Conservation (phyloP, 805 yeast genomes). For the Metschnikowia cubensis region DNA sequence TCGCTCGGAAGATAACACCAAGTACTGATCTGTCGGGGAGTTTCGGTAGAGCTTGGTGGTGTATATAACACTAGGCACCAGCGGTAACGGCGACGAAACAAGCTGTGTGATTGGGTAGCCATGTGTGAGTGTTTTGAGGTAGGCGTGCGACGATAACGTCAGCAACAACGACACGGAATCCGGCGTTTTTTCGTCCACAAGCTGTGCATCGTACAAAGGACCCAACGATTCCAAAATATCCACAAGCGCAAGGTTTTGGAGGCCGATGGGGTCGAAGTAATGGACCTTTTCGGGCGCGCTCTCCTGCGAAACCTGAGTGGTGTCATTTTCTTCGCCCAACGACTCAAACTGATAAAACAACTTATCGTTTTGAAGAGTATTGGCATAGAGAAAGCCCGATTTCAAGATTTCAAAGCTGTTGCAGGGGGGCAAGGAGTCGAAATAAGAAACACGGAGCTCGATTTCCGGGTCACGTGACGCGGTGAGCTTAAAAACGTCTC, state of each 20-base stretch:
- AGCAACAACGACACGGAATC: slow-evolving; percentile 12
- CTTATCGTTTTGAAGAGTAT: slow-evolving; percentile 60
- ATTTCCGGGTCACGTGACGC: slow-evolving; percentile 47
- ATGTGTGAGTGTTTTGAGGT: slow-evolving; percentile 46
- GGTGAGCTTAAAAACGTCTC: slow-evolving; percentile 65
- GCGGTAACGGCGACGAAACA: slow-evolving; percentile 75
- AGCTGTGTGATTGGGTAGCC: slow-evolving; percentile 60
- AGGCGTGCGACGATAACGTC: slow-evolving; percentile 38
- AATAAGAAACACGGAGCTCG: slow-evolving; percentile 48
- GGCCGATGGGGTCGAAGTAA: slow-evolving; percentile 28
- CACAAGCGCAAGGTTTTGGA: slow-evolving; percentile 57
- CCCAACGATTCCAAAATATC: slow-evolving; percentile 47
- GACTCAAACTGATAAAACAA: slow-evolving; percentile 73
- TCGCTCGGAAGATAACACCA: slow-evolving; percentile 56
- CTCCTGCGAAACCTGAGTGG: slow-evolving; percentile 10
- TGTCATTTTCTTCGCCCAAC: slow-evolving; percentile 55
- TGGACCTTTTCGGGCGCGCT: background rate
- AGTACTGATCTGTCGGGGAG: slow-evolving; percentile 54
- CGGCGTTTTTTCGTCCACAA: slow-evolving; percentile 1
- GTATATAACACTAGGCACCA: slow-evolving; percentile 56
- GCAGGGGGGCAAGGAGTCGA: slow-evolving; percentile 70
- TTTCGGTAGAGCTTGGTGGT: slow-evolving; percentile 48
- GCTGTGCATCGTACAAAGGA: slow-evolving; percentile 43
- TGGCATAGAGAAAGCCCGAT: slow-evolving; percentile 73
- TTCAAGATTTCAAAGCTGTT: slow-evolving; percentile 56